Conservation (phyloP, 2,329 filamentous ascomycete species). For the Calonectria henricotiae region DNA sequence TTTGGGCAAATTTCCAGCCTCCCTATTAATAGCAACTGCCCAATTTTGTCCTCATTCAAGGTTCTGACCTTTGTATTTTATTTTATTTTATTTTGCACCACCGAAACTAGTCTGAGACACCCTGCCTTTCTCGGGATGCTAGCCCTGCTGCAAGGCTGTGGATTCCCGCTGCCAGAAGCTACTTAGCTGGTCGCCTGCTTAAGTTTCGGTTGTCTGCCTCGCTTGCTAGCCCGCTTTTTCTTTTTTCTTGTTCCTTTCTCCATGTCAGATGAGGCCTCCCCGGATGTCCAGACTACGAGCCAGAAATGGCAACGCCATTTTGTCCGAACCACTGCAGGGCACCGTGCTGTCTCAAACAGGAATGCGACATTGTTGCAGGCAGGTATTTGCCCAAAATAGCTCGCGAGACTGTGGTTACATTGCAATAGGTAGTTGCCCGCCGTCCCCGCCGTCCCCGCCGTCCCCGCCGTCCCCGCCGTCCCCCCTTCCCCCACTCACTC, state of each 20-base stretch:
- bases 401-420: conserved; percentile 27
- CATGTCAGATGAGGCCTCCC: conserved; percentile 47
- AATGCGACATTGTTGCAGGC: conserved; percentile 17
- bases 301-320: conserved; percentile 17
- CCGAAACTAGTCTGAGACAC: conserved; percentile 36
- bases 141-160: conserved; percentile 47
- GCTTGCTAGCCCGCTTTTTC: conserved; percentile 40
- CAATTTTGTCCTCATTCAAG: conserved; percentile 34
- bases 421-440: conserved; percentile 2
- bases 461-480: no score
- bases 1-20: conserved; percentile 31
- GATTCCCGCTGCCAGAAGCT: conserved; percentile 22
- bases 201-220: conserved; percentile 21
- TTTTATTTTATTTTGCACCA: neutral
- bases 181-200: conserved; percentile 18
- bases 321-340: conserved; percentile 18
- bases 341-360: conserved; percentile 10
- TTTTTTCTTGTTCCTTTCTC: conserved; percentile 21
- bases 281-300: conserved; percentile 3
- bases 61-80: conserved; percentile 27
- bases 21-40: conserved; percentile 34
- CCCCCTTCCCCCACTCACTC: neutral
- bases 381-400: conserved; percentile 32
- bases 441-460: neutral
- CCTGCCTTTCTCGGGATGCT: conserved; percentile 34